Percentiles rank a stretch among this genome's conserved stretches.
Evolutionary conservation across 768 basidiomycete genomes (phyloP).

Genomic region (Tricholoma matsutake): DNA sequence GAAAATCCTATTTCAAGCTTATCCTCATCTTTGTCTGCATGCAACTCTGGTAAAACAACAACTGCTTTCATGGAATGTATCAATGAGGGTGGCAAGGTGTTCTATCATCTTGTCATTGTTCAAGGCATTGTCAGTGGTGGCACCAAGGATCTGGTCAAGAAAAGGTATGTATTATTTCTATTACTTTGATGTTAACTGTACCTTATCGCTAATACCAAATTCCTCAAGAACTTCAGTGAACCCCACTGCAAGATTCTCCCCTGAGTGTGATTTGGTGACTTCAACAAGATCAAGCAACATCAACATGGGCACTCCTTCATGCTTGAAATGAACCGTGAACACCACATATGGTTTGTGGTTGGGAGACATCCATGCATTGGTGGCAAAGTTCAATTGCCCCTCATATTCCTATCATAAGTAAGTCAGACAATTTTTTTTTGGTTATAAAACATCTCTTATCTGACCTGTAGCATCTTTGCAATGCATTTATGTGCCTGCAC

Average conservation of each 20-base stretch:
- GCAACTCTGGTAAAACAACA: too few relatives aligned
- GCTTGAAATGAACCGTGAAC: constrained; percentile 27
- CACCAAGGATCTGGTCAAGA: constrained; percentile 22
- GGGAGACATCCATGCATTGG: constrained; percentile 33
- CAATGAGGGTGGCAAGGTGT: constrained; percentile 21
- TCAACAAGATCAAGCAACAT: constrained; percentile 38
- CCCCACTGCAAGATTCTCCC: constrained; percentile 30
- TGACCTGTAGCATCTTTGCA: constrained; percentile 24
- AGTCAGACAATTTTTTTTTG: background rate
- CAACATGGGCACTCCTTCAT: constrained; percentile 15
- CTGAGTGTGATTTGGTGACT: constrained; percentile 32
- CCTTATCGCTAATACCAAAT: too few relatives aligned
- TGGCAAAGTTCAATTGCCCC: constrained; percentile 29
- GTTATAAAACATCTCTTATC: background rate
- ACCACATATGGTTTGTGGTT: constrained; percentile 30
- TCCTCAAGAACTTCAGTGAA: constrained; percentile 32
- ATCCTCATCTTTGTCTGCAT: too few relatives aligned
- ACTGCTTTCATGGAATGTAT: too few relatives aligned
- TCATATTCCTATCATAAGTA: constrained; percentile 22
- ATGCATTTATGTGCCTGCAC: constrained; percentile 13
- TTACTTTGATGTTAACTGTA: background rate
- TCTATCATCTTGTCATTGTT: constrained; percentile 33
- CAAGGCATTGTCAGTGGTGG: constrained; percentile 35
- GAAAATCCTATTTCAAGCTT: too few relatives aligned
- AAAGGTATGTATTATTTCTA: background rate